phyloP scores from a whole-genome alignment of 2,329 filamentous ascomycete genomes.

The Penicillium sp. region DNA sequence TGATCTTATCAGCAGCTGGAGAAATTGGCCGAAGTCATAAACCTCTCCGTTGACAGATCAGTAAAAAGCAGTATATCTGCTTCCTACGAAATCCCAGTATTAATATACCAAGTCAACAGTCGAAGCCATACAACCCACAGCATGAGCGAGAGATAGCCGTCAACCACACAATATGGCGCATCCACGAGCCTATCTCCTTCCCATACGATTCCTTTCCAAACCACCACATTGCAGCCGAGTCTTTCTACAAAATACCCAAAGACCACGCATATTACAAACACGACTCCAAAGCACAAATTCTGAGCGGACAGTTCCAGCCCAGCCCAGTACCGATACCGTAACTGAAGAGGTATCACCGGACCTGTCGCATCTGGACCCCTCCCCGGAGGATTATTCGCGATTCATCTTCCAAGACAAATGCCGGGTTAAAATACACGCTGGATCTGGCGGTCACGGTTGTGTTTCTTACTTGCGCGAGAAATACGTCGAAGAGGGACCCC shows the following conservation, averaged over 20 bases:
- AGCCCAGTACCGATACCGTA: slow-evolving; percentile 9
- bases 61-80: background rate
- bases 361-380: slow-evolving; percentile 66
- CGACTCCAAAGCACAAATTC: slow-evolving; percentile 26
- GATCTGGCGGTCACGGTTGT: slow-evolving; percentile 82
- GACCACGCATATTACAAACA: slow-evolving; percentile 5
- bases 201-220: slow-evolving; percentile 16
- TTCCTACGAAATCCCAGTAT: background rate
- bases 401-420: slow-evolving; percentile 86
- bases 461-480: slow-evolving; percentile 92
- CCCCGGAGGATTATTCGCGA: slow-evolving; percentile 76
- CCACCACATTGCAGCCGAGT: slow-evolving; percentile 16
- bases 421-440: slow-evolving; percentile 70
- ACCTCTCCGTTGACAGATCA: background rate
- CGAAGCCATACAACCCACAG: background rate
- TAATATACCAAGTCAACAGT: background rate
- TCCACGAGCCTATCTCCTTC: slow-evolving; percentile 7
- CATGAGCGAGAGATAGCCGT: slow-evolving; percentile 15
- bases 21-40: slow-evolving; percentile 14
- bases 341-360: slow-evolving; percentile 22
- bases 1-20: slow-evolving; percentile 17
- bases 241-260: slow-evolving; percentile 7
- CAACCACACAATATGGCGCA: slow-evolving; percentile 12
- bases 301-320: slow-evolving; percentile 2
- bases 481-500: slow-evolving; percentile 79